Evolutionary conservation across 371 early-diverging fungal species (phyloP), one percentile per base, ranked within the genome.

Genomic region (Massospora cicadina): DNA sequence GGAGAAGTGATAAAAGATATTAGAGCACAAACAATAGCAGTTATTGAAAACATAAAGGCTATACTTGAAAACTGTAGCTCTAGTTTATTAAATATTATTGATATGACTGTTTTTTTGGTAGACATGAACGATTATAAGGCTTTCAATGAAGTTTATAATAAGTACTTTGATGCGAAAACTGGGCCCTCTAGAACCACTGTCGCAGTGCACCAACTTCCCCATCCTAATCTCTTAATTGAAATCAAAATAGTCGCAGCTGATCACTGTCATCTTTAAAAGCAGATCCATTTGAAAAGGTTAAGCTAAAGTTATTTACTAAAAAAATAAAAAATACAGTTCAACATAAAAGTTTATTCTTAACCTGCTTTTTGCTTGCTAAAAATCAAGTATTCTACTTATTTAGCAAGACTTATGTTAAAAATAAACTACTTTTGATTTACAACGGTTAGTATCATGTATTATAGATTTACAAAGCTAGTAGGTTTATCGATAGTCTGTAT

Each of bases 31-130:
- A 82, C 85, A 28, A 66, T 71, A 31, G 85, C 79, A 2, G 82
- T 84, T 57, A 72, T 84, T 58, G 69, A 79, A 71, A 84, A 84
- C 71, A 82, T 84, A 63, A 65, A 72, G 26, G 73, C 66, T 28
- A 84, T 85, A 60, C 70, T 85, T 25, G 57, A 75, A 65, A 67
- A 74, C 3, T 68, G 71, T 5, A 81, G 80, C 24, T 76, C 77
- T 2, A 69, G 70, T 23, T 69, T 85, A 33, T 74, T 71, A 54
- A 67, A 83, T 58, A 54, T 85, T 17, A 73, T 84, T 12, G 86
- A 85, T 70, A 64, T 85, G 71, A 83, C 81, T 24, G 79, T 84
- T 29, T 85, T 85, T 69, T 72, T 85, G 55, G 76, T 78, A 23
- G 70, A 85, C 69, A 85, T 85, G 86, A 68, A 72, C 58, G 75